Evolutionary conservation across 164 flowering plant genomes (phyloP), one percentile per base, ranked within the genome.

Genomic region (Berberis thunbergii): DNA sequence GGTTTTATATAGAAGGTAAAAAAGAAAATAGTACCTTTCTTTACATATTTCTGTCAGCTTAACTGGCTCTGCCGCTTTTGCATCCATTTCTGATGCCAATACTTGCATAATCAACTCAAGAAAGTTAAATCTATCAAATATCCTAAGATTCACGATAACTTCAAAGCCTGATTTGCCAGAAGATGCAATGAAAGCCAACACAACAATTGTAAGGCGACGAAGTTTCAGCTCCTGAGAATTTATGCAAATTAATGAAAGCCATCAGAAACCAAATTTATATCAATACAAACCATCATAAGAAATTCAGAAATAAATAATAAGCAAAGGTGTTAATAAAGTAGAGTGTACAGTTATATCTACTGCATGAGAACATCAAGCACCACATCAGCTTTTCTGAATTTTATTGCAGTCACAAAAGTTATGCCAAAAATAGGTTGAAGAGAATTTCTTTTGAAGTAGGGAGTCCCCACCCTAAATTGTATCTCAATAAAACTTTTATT

Each of bases 181-280:
- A 1, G 97, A 87, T 49, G 85, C 85, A 61, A 91, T 56, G 70
- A 86, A 91, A 49, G 99, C 96, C 67, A 94, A 68, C 65, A 86
- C 66, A 63, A 67, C 54, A 43, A 87, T 75, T n/a, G 84, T 84
- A 68, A 73, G 82, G 63, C 83, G 79, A 7, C 87, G 80, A 56
- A 94, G 89, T 75, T 79, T 76, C 73, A 84, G 67, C 43, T 80
- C 96, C 99, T 91, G 91, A 71, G 76, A 71, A 45, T 40, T 57
- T 60, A 45, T 63, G n/a, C 12, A n/a, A 52, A 63, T 65, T 55
- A 39, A 26, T 26, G 26, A 26, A 26, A 26, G 26, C 26, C 5
- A 4, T 48, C 10, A 11, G 50, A 4, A 48, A 48, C 50, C 50
- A 7, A 48, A 6, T 48, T 2, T 26, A 26, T 26, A 26, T 26